A percentile compares a stretch with the other conserved stretches of the same genome.
These are phyloP conservation scores for Colletotrichum sp. DNA, from an alignment of 2,329 filamentous ascomycete genomes.

Conservation along the genomic window DNA sequence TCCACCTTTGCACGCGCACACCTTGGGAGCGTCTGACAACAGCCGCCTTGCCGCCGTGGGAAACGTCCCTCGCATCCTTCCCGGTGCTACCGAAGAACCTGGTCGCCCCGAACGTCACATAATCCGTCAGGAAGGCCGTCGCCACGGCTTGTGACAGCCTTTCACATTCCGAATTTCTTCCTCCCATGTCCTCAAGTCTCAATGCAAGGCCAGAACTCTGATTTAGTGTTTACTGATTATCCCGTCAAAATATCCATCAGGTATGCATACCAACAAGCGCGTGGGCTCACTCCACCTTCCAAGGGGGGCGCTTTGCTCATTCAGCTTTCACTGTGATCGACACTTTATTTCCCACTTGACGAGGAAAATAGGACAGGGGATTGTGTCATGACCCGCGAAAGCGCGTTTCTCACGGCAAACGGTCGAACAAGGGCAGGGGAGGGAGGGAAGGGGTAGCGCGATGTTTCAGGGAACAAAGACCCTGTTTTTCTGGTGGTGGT, in stretches of 20 bases:
- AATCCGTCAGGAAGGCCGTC: neutral
- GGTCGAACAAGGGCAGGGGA: neutral
- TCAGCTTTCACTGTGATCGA: slow-evolving; percentile 5
- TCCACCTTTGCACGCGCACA: neutral
- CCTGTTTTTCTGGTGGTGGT: neutral
- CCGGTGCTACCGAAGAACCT: neutral
- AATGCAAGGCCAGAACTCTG: neutral
- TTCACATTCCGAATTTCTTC: neutral
- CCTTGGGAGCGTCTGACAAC: neutral
- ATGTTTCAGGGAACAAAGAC: neutral
- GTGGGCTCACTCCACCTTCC: neutral
- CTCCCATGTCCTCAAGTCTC: neutral
- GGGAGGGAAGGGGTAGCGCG: neutral
- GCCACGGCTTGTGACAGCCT: neutral
- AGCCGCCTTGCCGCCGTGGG: slow-evolving; percentile 7
- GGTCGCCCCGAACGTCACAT: neutral
- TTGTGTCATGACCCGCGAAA: neutral
- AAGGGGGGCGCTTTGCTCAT: neutral
- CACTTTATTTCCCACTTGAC: neutral
- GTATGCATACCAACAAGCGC: neutral
- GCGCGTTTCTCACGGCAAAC: neutral
- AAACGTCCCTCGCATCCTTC: neutral
- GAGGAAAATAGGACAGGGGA: neutral
- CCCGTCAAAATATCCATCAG: neutral
- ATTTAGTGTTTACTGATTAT: neutral